phyloP scores from a whole-genome alignment of 345 rosid genomes.

The Luvunga scandens region DNA sequence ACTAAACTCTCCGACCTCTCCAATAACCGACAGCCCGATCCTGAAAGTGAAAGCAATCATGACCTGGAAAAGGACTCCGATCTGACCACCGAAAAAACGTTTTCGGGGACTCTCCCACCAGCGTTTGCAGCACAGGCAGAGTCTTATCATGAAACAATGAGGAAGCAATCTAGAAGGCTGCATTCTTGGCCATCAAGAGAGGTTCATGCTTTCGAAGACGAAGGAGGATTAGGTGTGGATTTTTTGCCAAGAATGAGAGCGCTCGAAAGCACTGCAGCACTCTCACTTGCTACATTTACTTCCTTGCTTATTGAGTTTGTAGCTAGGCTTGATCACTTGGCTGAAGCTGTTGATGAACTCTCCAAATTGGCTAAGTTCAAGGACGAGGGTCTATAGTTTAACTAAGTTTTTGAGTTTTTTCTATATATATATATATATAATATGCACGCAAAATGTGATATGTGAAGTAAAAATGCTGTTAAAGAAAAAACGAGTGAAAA shows the following conservation, averaged over 20 bases:
- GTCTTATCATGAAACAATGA: conserved; percentile 51
- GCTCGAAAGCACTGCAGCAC: conserved; percentile 54
- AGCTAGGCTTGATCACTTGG: conserved; percentile 62
- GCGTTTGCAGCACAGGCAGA: conserved; percentile 18
- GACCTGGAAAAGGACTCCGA: background rate
- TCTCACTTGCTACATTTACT: conserved; percentile 57
- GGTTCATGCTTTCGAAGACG: conserved; percentile 54
- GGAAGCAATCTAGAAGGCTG: conserved; percentile 54
- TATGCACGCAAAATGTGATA: background rate
- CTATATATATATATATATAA: too few species aligned
- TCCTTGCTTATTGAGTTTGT: conserved; percentile 65
- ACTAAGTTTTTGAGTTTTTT: background rate
- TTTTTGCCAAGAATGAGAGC: conserved; percentile 47
- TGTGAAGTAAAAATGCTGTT: background rate
- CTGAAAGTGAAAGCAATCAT: conserved; percentile 19
- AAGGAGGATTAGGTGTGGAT: conserved; percentile 27
- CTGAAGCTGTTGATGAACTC: conserved; percentile 56
- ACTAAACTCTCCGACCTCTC: conserved; percentile 21
- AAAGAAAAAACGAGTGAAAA: background rate
- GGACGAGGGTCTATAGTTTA: conserved; percentile 23
- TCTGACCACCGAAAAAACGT: background rate
- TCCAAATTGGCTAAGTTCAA: conserved; percentile 56
- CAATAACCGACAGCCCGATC: conserved; percentile 1
- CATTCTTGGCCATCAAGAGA: conserved; percentile 65
- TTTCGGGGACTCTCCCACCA: conserved; percentile 4